Evolutionary conservation across 495 filamentous ascomycete species (phyloP), one percentile per base, ranked within the genome.

Genomic region (Articulospora tetracladia): DNA sequence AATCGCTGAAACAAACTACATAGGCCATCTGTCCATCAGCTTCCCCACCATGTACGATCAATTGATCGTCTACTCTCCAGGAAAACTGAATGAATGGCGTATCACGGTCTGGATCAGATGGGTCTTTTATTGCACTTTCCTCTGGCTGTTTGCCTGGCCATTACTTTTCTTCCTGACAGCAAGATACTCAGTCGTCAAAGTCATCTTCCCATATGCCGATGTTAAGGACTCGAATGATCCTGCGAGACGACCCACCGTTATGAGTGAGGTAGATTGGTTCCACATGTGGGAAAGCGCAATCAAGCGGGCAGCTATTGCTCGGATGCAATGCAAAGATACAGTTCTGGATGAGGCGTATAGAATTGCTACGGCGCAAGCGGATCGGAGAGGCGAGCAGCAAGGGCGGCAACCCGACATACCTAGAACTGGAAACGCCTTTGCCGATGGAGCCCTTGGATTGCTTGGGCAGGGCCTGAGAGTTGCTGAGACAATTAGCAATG

Each of bases 141-240:
- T 85, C 44, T 86, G 84, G 74, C 63, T 88, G 34, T 76, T 88
- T 65, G 70, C 76, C 19, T 88, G 86, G 86, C 86, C 85, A 17
- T 76, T 80, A 47, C 71, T 88, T 27, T 85, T 79, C 74, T 78
- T 87, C 65, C 65, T 76, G 7, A 88, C 86, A 15, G 80, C 79
- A 64, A 72, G 76, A n/a, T 89, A 81, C 66, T 77, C 83, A 57
- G 82, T 88, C 3, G 79, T 78, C 2, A 67, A 74, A 24, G 75
- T 74, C 0, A 74, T 82, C 2, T 88, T 80, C 81, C 67, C 69
- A 12, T 87, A 68, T 47, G 62, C 66, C 0, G 48, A 62, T 50
- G 25, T 12, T 8, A 25, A 25, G 15, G 23, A 47, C 22, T 36
- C 46, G 1, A 49, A 63, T 25, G 53, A 58, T 46, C 25, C 48